A percentile compares a stretch with the other conserved stretches of the same genome.
Conservation (phyloP, 345 rosid genomes). For the Anastatica hierochuntica region DNA sequence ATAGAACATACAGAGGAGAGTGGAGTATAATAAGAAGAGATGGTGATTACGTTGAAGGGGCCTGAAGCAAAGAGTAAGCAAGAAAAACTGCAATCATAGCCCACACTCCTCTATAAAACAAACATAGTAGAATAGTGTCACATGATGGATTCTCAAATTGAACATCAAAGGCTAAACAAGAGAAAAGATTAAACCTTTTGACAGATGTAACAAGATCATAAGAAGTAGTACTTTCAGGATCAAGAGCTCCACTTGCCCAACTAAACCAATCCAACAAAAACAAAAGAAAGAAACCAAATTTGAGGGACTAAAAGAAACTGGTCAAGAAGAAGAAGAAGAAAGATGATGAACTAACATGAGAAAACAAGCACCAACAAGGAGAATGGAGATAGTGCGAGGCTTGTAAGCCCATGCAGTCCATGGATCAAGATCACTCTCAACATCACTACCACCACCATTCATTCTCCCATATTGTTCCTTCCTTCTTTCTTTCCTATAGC, state of each 20-base stretch:
- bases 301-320: neutral
- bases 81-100: slow-evolving; percentile 99
- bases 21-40: neutral
- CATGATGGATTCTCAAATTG: neutral
- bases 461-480: slow-evolving; percentile 39
- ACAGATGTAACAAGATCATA: slow-evolving; percentile 80
- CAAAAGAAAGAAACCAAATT: no score
- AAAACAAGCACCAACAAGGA: slow-evolving; percentile 88
- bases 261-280: slow-evolving; percentile 27
- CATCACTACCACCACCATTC: slow-evolving; percentile 43
- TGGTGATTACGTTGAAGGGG: slow-evolving; percentile 85
- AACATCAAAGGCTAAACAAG: neutral
- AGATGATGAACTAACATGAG: slow-evolving; percentile 54
- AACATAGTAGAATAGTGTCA: slow-evolving; percentile 14
- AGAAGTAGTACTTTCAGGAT: slow-evolving; percentile 54
- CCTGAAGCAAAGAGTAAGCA: slow-evolving; percentile 93
- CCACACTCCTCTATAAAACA: slow-evolving; percentile 72
- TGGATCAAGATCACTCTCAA: slow-evolving; percentile 68
- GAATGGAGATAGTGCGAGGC: slow-evolving; percentile 85
- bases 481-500: slow-evolving; percentile 41
- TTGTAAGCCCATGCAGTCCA: slow-evolving; percentile 99
- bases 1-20: neutral
- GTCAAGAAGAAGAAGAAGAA: neutral
- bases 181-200: slow-evolving; percentile 51
- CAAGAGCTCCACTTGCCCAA: slow-evolving; percentile 97